Percentiles rank a stretch among this genome's conserved stretches.
Conservation (phyloP, 2,329 filamentous ascomycete genomes). For the Parascedosporium putredinis region DNA sequence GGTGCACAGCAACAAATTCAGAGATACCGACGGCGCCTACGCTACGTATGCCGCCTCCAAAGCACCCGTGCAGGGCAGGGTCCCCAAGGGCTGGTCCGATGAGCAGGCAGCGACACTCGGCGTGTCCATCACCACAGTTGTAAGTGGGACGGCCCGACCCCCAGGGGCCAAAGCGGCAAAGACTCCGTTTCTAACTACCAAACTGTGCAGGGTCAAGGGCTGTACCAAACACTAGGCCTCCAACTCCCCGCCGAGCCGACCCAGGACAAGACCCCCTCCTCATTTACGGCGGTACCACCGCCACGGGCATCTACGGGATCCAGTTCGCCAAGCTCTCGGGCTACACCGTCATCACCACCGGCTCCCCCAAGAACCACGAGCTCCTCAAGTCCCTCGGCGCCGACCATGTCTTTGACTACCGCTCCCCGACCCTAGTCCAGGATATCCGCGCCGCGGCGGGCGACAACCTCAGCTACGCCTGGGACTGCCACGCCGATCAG, state of each 20-base stretch:
- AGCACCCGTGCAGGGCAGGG: slow-evolving; percentile 29
- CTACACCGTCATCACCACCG: slow-evolving; percentile 25
- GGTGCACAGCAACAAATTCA: slow-evolving; percentile 15
- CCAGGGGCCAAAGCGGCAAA: background rate
- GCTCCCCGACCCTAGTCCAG: slow-evolving; percentile 13
- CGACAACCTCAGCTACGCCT: slow-evolving; percentile 16
- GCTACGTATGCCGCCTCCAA: slow-evolving; percentile 28
- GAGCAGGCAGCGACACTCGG: slow-evolving; percentile 37
- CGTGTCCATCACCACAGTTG: slow-evolving; percentile 31
- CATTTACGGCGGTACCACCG: slow-evolving; percentile 36
- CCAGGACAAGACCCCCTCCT: slow-evolving; percentile 24
- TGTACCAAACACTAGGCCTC: slow-evolving; percentile 36
- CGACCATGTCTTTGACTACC: slow-evolving; percentile 35
- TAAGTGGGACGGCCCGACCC: slow-evolving; percentile 9
- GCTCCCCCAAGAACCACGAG: slow-evolving; percentile 27
- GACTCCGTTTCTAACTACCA: slow-evolving; percentile 16
- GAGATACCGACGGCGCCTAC: slow-evolving; percentile 29
- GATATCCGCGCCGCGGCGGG: slow-evolving; percentile 17
- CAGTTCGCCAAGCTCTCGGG: slow-evolving; percentile 27
- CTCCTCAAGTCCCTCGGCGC: slow-evolving; percentile 33
- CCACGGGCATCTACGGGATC: slow-evolving; percentile 39
- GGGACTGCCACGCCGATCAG: slow-evolving; percentile 15
- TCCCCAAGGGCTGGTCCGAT: slow-evolving; percentile 31
- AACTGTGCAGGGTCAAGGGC: slow-evolving; percentile 31
- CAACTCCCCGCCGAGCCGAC: slow-evolving; percentile 33